A percentile compares a stretch with the other conserved stretches of the same genome.
phyloP scores from a whole-genome alignment of 495 filamentous ascomycete genomes.

The Penicillium macrosclerotiorum region DNA sequence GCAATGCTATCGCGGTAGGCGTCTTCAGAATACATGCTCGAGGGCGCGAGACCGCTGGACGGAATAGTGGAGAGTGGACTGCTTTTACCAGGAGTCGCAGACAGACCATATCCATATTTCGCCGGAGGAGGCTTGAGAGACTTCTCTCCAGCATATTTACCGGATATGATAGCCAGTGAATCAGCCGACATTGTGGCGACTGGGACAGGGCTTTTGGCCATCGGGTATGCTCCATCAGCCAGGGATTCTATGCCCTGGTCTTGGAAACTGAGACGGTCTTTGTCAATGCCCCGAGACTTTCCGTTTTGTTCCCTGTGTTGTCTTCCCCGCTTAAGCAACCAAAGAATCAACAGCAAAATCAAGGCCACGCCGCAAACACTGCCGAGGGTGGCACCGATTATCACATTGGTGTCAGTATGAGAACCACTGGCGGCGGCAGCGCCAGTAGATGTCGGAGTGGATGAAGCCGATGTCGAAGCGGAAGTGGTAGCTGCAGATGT shows the following conservation, averaged over 20 bases:
- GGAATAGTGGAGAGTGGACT: constrained; percentile 37
- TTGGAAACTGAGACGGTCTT: constrained; percentile 61
- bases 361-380: constrained; percentile 69
- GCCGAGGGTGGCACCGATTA: constrained; percentile 79
- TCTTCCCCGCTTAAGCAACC: constrained; percentile 64
- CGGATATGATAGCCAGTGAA: constrained; percentile 45
- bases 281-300: constrained; percentile 54
- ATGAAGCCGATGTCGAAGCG: constrained; percentile 23
- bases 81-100: constrained; percentile 16
- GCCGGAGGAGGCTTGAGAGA: constrained; percentile 27
- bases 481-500: constrained; percentile 35
- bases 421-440: constrained; percentile 34
- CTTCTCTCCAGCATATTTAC: constrained; percentile 38
- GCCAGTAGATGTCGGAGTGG: constrained; percentile 31
- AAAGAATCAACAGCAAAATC: constrained; percentile 64
- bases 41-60: constrained; percentile 26
- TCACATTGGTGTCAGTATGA: constrained; percentile 45
- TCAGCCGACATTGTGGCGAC: constrained; percentile 46
- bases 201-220: constrained; percentile 42
- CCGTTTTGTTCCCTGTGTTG: constrained; percentile 52
- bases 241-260: constrained; percentile 58
- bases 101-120: constrained; percentile 22
- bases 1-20: constrained; percentile 21
- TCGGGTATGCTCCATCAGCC: constrained; percentile 41
- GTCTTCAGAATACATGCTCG: constrained; percentile 24